Conservation (phyloP, 176 grass and related monocot species). For the Musa itinerans region DNA sequence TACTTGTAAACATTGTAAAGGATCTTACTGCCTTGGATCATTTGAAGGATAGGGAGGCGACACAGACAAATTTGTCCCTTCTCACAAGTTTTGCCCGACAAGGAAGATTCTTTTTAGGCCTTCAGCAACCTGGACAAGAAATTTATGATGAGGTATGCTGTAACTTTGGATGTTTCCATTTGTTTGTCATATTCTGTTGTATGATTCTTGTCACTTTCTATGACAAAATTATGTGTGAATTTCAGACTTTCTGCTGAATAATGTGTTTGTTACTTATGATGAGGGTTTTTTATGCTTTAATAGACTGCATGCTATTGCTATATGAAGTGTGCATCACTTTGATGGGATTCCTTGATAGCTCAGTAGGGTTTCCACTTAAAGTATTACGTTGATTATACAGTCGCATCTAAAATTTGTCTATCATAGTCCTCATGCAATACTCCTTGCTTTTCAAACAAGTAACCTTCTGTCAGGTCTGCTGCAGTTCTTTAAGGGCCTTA, state of each 20-base stretch:
- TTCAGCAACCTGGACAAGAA: conserved; percentile 54
- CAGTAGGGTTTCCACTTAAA: not conserved
- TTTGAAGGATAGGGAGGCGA: conserved; percentile 89
- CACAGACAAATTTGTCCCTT: conserved; percentile 97
- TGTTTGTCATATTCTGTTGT: too few species aligned
- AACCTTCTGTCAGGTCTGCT: conserved; percentile 16
- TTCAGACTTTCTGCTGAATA: not conserved
- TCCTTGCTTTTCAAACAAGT: not conserved
- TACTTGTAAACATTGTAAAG: conserved; percentile 92
- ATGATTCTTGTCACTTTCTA: not conserved
- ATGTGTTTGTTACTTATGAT: not conserved
- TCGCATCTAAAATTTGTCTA: not conserved
- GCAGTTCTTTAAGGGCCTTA: conserved; percentile 85
- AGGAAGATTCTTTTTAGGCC: conserved; percentile 65
- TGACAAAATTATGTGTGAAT: not conserved
- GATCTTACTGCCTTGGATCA: conserved; percentile 74
- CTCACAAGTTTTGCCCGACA: conserved; percentile 83
- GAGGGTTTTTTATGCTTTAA: not conserved
- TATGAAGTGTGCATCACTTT: not conserved
- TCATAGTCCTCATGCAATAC: not conserved
- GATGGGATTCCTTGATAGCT: not conserved
- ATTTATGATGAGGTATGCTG: conserved; percentile 64
- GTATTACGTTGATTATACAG: not conserved
- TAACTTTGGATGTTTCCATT: conserved; percentile 9
- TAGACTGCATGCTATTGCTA: not conserved